Base-by-base conservation (phyloP, 202 grass and related monocot species). In the Carex arenaria region DNA sequence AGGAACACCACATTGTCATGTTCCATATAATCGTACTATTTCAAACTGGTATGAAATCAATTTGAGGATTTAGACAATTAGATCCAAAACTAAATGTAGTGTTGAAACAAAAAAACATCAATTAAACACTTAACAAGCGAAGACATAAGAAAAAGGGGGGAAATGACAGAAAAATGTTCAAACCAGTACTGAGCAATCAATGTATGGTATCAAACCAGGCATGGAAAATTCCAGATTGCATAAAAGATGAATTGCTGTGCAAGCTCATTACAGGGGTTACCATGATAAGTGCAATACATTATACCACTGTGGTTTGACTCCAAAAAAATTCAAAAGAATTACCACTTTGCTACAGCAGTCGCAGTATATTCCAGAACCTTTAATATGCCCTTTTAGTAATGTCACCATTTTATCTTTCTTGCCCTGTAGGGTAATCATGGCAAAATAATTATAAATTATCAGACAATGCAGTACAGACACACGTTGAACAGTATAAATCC, bases 361-460 rank as follows among this genome's bases (percentile, higher is more conserved):
- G 80, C 95, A 98, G 61, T 93, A 95, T 83, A 98, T 98, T 80
- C 95, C 92, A 87, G 72, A 67, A 55, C 88, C 90, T 88, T 88
- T 98, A 86, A 98, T 93, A 76, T 98, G 92, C 65, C 95, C 95
- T 81, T 93, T 84, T 28, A 95, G 88, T 73, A 98, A 90, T 83
- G 89, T 98, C 80, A 64, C 59, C 73, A 72, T 80, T 73, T 65
- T 71, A 19, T 22, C 55, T 80, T 47, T 18, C 49, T 72, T 47
- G 55, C 76, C 78, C 34, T 71, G 17, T 10, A 67, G 71, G 54
- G 62, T 71, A 22, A 40, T 69, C 66, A 47, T n/a, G 79, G 40
- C 6, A 67, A 77, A 67, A 51, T 7, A 42, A 83, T n/a, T 82
- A 47, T 63, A 77, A 56, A 15, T 34, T 76, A 55, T 32, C 14